phyloP scores from a whole-genome alignment of 2,329 filamentous ascomycete genomes.

The Penicillium capsulatum region DNA sequence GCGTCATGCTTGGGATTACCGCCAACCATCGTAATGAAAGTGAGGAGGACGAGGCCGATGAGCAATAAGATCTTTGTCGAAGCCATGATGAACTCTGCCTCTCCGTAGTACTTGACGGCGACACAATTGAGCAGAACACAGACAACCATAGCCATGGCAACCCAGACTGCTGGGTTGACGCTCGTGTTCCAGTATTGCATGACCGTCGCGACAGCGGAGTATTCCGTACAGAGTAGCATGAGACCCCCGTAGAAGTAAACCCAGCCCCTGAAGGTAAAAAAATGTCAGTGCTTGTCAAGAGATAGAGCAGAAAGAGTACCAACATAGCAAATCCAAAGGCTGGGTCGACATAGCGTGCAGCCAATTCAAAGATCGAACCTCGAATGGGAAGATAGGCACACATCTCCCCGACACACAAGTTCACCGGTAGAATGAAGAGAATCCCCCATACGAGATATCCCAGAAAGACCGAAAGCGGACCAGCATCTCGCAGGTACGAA shows the following conservation, averaged over 20 bases:
- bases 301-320: background rate
- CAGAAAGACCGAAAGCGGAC: conserved; percentile 34
- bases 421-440: conserved; percentile 32
- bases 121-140: conserved; percentile 61
- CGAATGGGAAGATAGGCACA: conserved; percentile 38
- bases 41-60: conserved; percentile 65
- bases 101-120: conserved; percentile 67
- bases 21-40: conserved; percentile 75
- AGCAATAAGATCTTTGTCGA: conserved; percentile 66
- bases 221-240: conserved; percentile 48
- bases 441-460: conserved; percentile 35
- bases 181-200: conserved; percentile 45
- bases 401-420: conserved; percentile 31
- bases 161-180: conserved; percentile 42
- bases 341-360: conserved; percentile 48
- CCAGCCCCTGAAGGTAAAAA: conserved; percentile 31
- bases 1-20: conserved; percentile 67
- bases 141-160: conserved; percentile 41
- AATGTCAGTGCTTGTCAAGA: background rate
- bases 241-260: conserved; percentile 47
- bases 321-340: conserved; percentile 43
- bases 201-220: conserved; percentile 43
- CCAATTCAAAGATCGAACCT: conserved; percentile 46
- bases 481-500: conserved; percentile 29
- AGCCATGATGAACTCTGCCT: conserved; percentile 68